phyloP scores from a whole-genome alignment of 768 basidiomycete species.

The Boletus rubropictus region DNA sequence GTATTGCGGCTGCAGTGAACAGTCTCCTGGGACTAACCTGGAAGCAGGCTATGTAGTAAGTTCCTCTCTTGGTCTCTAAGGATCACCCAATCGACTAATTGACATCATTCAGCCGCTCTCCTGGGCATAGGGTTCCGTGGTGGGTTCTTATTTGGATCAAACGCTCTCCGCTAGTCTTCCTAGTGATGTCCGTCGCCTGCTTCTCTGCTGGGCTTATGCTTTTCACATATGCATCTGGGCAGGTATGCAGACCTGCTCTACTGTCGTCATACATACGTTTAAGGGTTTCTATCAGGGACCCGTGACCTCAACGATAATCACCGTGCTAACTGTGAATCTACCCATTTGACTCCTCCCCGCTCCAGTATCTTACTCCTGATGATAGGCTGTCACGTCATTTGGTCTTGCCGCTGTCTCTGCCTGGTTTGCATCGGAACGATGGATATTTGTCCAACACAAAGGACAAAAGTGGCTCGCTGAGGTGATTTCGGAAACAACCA shows the following conservation, averaged over 20 bases:
- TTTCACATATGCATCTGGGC: conserved; percentile 68
- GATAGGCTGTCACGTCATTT: conserved; percentile 35
- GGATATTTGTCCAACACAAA: conserved; percentile 42
- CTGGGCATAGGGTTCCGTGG: conserved; percentile 51
- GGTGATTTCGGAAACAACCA: conserved; percentile 30
- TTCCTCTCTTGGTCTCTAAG: conserved; percentile 14
- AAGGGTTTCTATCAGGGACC: conserved; percentile 37
- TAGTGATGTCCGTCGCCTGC: conserved; percentile 77
- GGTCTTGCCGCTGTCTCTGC: conserved; percentile 46
- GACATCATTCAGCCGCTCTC: conserved; percentile 40
- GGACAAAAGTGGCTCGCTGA: conserved; percentile 50
- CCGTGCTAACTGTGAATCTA: conserved; percentile 56
- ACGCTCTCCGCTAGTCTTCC: conserved; percentile 74
- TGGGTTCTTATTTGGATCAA: conserved; percentile 79
- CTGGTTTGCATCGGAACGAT: conserved; percentile 51
- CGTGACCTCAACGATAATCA: conserved; percentile 65
- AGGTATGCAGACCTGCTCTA: conserved; percentile 39
- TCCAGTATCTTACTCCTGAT: conserved; percentile 7
- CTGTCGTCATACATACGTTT: conserved; percentile 18
- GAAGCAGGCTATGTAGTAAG: conserved; percentile 56
- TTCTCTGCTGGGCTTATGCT: conserved; percentile 75
- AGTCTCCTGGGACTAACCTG: conserved; percentile 48
- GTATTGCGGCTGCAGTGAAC: conserved; percentile 50
- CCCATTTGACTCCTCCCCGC: neutral
- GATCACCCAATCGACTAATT: conserved; percentile 11